phyloP scores from a whole-genome alignment of 1,284 basidiomycete species.

The Inonotus obliquus region DNA sequence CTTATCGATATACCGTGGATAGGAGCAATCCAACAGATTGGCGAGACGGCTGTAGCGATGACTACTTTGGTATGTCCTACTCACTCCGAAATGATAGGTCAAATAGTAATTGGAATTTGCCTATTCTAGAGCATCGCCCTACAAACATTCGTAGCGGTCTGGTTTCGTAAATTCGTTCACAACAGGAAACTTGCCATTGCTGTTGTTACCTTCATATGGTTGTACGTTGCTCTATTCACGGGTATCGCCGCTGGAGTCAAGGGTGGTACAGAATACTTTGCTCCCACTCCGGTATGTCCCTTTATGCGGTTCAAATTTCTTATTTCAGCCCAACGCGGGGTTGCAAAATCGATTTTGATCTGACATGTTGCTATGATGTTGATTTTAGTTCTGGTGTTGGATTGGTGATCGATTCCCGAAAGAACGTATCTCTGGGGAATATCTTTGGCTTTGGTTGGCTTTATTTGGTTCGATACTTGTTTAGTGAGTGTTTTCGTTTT shows the following conservation, averaged over 20 bases:
- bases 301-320: not conserved
- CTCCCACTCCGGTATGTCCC: conserved; percentile 34
- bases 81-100: not conserved
- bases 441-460: conserved; percentile 42
- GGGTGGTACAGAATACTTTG: conserved; percentile 25
- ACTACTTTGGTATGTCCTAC: conserved; percentile 32
- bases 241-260: conserved; percentile 29
- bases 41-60: conserved; percentile 37
- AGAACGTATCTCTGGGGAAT: conserved; percentile 36
- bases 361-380: not conserved
- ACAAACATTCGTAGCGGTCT: conserved; percentile 35
- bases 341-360: not conserved
- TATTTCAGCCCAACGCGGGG: too few relatives aligned
- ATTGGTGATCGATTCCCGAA: conserved; percentile 32
- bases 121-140: conserved; percentile 30
- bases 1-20: not conserved
- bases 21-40: conserved; percentile 36
- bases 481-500: conserved; percentile 21
- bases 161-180: conserved; percentile 29
- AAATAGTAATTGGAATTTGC: not conserved
- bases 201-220: conserved; percentile 32
- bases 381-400: conserved; percentile 45
- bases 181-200: conserved; percentile 24
- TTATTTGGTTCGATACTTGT: conserved; percentile 31
- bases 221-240: conserved; percentile 33